phyloP scores from a whole-genome alignment of 108 stramenopile genomes.

The Cyclostephanos tholiformis region DNA sequence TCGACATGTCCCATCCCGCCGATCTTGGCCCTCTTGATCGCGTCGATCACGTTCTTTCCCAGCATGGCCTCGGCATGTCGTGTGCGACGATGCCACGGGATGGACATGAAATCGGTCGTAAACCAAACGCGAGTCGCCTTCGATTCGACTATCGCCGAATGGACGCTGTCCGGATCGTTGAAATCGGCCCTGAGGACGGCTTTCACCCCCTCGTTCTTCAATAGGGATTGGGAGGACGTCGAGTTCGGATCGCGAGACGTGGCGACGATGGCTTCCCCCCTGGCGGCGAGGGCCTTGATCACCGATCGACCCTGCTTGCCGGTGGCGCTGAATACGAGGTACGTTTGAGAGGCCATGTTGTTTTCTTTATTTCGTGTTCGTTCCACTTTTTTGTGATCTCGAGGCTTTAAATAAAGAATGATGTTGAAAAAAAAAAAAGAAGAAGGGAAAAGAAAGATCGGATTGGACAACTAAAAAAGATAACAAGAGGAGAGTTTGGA shows the following conservation, averaged over 20 bases:
- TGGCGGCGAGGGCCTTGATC: slow-evolving; percentile 35
- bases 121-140: slow-evolving; percentile 44
- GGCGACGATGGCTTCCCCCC: slow-evolving; percentile 28
- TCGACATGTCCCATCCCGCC: slow-evolving; percentile 15
- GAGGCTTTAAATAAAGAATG: too few relatives aligned
- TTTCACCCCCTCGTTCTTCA: slow-evolving; percentile 16
- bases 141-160: slow-evolving; percentile 35
- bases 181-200: slow-evolving; percentile 36
- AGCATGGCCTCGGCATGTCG: slow-evolving; percentile 25
- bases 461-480: too few relatives aligned
- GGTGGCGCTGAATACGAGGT: slow-evolving; percentile 35
- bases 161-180: slow-evolving; percentile 30
- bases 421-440: too few relatives aligned
- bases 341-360: slow-evolving; percentile 21
- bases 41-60: slow-evolving; percentile 31
- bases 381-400: too few relatives aligned
- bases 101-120: slow-evolving; percentile 34
- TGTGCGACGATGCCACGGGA: slow-evolving; percentile 21
- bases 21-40: slow-evolving; percentile 25
- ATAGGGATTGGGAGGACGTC: slow-evolving; percentile 19
- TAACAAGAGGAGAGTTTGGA: too few relatives aligned
- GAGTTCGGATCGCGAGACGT: slow-evolving; percentile 43
- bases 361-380: too few relatives aligned
- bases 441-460: too few relatives aligned
- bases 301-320: slow-evolving; percentile 39